Conservation (phyloP, 108 stramenopile species). For the Discostella pseudostelligera region DNA sequence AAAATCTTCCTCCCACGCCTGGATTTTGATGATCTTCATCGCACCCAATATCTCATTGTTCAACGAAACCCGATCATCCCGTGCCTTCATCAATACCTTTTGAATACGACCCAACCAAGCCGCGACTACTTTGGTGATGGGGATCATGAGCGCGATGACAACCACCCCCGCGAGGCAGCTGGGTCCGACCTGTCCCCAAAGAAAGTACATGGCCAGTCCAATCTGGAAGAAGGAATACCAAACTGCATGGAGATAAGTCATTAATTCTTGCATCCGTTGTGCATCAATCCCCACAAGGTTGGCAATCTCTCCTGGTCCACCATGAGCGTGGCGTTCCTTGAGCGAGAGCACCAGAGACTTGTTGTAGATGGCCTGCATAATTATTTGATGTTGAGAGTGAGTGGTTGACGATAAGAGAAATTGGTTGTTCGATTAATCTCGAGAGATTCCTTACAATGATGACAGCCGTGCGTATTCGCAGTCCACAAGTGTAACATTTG, state of each 20-base stretch:
- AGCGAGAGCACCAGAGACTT: slow-evolving; percentile 79
- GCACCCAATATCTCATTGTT: slow-evolving; percentile 82
- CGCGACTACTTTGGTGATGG: slow-evolving; percentile 74
- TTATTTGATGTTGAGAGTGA: too few relatives aligned
- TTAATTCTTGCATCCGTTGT: slow-evolving; percentile 76
- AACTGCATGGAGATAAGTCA: slow-evolving; percentile 81
- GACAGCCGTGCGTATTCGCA: slow-evolving; percentile 79
- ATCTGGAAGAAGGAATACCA: slow-evolving; percentile 88
- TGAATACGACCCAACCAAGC: slow-evolving; percentile 65
- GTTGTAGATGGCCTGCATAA: slow-evolving; percentile 84
- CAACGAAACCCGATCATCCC: slow-evolving; percentile 84
- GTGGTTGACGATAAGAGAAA: too few relatives aligned
- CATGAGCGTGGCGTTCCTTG: slow-evolving; percentile 57
- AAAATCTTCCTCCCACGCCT: slow-evolving; percentile 92
- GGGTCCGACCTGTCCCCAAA: slow-evolving; percentile 81
- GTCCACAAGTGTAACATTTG: slow-evolving; percentile 85
- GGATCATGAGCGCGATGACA: slow-evolving; percentile 86
- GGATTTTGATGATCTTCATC: slow-evolving; percentile 93
- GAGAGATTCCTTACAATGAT: too few relatives aligned
- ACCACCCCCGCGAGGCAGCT: slow-evolving; percentile 79
- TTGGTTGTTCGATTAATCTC: too few relatives aligned
- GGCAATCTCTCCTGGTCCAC: slow-evolving; percentile 77
- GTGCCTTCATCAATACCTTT: slow-evolving; percentile 77
- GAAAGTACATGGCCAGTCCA: slow-evolving; percentile 70
- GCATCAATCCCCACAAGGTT: slow-evolving; percentile 95